Percentiles rank a stretch among this genome's conserved stretches.
Evolutionary conservation across 768 basidiomycete genomes (phyloP).

Genomic region (Tulasnella sp.): DNA sequence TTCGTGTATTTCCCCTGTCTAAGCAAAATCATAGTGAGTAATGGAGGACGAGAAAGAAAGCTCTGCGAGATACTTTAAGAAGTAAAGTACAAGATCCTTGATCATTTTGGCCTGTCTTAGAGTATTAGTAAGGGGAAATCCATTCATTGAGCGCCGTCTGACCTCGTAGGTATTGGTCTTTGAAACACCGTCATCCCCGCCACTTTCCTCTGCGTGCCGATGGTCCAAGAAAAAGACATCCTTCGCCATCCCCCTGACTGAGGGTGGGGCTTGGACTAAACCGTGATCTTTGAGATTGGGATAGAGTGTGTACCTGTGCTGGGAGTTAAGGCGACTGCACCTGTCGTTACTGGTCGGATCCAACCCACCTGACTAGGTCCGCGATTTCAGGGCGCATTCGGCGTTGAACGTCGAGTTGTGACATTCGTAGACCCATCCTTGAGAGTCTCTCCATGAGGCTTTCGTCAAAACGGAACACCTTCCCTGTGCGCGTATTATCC

Average conservation of each 20-base stretch:
- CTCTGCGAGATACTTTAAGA: conserved; percentile 47
- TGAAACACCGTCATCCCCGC: conserved; percentile 62
- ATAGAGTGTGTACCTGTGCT: conserved; percentile 61
- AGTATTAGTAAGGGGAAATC: conserved; percentile 2
- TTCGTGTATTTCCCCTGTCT: conserved; percentile 56
- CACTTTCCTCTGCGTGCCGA: conserved; percentile 60
- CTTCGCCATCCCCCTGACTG: conserved; percentile 63
- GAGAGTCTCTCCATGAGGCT: conserved; percentile 78
- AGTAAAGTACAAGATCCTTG: conserved; percentile 57
- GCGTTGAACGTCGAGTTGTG: conserved; percentile 69
- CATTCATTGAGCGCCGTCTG: background rate
- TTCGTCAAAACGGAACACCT: conserved; percentile 67
- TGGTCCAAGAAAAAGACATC: conserved; percentile 74
- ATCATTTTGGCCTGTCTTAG: conserved; percentile 51
- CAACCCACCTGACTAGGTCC: conserved; percentile 55
- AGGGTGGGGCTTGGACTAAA: conserved; percentile 54
- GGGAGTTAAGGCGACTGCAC: background rate
- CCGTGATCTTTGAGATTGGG: conserved; percentile 62
- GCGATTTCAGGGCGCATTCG: conserved; percentile 77
- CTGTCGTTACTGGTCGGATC: background rate
- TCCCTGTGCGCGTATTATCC: conserved; percentile 62
- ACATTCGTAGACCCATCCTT: conserved; percentile 60
- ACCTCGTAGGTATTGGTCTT: conserved; percentile 75
- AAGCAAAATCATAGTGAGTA: conserved; percentile 32
- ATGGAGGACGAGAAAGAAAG: background rate